These are phyloP conservation scores for Hymenoscyphus occultus DNA, from an alignment of 2,329 filamentous ascomycete genomes.

Conservation along the genomic window DNA sequence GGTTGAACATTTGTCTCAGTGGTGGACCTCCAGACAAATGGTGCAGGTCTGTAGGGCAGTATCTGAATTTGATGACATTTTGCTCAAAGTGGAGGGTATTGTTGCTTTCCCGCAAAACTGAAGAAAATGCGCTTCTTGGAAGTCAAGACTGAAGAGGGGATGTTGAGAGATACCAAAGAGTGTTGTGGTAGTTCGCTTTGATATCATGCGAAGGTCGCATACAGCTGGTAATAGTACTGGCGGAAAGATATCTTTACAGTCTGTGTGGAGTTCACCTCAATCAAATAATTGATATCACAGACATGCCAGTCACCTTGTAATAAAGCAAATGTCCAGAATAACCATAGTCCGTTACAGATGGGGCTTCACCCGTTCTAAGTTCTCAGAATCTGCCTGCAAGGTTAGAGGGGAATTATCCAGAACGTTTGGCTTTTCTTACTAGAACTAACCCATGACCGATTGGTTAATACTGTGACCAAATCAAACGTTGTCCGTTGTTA, in stretches of 20 bases:
- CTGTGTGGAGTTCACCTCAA: background rate
- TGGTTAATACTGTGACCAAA: no score
- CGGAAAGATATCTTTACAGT: background rate
- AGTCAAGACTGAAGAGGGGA: background rate
- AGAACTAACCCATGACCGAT: no score
- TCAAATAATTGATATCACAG: background rate
- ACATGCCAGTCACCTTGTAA: background rate
- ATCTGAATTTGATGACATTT: background rate
- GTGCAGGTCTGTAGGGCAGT: background rate
- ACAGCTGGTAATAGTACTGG: no score
- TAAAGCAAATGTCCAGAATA: background rate
- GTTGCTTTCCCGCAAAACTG: background rate
- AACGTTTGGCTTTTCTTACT: no score
- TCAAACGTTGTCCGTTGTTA: no score
- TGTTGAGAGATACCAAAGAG: no score
- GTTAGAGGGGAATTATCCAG: no score
- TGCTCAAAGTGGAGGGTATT: background rate
- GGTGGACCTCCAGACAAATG: background rate
- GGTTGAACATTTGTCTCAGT: background rate
- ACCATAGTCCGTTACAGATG: no score
- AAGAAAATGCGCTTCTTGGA: background rate
- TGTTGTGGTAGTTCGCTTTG: no score
- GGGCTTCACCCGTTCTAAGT: no score
- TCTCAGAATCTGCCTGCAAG: no score
- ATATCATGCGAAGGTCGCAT: no score